A percentile compares a stretch with the other conserved stretches of the same genome.
Conservation (phyloP, 2,329 filamentous ascomycete species). For the Botrytis squamosa region DNA sequence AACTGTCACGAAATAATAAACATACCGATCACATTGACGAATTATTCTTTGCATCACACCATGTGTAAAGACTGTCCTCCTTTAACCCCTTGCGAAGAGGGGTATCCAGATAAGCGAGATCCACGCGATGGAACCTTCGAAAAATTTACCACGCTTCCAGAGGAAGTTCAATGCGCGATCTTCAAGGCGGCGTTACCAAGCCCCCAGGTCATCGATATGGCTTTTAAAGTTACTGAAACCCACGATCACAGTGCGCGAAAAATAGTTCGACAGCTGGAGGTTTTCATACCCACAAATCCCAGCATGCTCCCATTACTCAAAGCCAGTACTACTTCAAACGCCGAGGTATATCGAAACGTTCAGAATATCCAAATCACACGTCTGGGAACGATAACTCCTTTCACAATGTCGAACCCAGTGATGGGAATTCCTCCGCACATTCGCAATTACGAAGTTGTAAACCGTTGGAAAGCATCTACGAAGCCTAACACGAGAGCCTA, state of each 20-base stretch:
- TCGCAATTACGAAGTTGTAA: not conserved
- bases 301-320: not conserved
- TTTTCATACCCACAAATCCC: not conserved
- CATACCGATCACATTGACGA: not conserved
- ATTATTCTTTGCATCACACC: not conserved
- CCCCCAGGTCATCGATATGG: not conserved
- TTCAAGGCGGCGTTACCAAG: not conserved
- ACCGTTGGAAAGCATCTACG: not conserved
- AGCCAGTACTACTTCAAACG: not conserved
- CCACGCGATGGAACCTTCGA: not conserved
- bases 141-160: not conserved
- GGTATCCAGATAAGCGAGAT: not conserved
- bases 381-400: not conserved
- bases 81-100: not conserved
- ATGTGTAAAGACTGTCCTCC: not conserved
- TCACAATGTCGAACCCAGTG: not conserved
- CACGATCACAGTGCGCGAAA: not conserved
- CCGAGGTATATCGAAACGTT: not conserved
- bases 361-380: rapidly evolving
- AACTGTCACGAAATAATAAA: no score
- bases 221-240: not conserved
- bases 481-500: not conserved
- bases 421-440: not conserved
- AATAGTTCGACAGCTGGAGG: not conserved
- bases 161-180: not conserved